phyloP scores from a whole-genome alignment of 805 yeast species.

The Kluyveromyces aestuarii region DNA sequence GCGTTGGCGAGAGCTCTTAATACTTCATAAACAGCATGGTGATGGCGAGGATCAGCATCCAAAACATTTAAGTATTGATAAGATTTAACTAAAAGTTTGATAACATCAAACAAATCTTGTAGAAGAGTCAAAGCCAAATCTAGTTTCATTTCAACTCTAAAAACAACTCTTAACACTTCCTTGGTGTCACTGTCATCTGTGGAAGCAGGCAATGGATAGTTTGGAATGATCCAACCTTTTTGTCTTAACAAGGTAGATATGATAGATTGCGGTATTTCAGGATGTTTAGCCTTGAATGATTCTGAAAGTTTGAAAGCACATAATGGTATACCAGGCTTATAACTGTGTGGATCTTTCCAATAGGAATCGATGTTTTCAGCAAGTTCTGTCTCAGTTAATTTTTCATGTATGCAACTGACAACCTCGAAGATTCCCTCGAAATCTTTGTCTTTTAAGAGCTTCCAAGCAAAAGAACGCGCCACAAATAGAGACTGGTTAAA shows the following conservation, averaged over 20 bases:
- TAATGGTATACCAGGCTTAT: constrained; percentile 76
- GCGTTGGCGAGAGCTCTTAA: constrained; percentile 15
- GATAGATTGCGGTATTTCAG: constrained; percentile 75
- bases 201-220: constrained; percentile 67
- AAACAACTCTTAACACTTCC: constrained; percentile 81
- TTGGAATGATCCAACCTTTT: constrained; percentile 83
- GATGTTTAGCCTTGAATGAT: constrained; percentile 47
- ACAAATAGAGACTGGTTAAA: constrained; percentile 58
- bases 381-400: constrained; percentile 17
- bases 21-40: constrained; percentile 6
- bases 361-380: constrained; percentile 18
- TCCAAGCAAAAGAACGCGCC: constrained; percentile 48
- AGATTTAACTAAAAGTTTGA: constrained; percentile 13
- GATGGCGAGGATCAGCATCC: constrained; percentile 2
- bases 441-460: constrained; percentile 49
- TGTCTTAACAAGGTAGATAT: constrained; percentile 64
- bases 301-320: constrained; percentile 74
- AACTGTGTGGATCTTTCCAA: constrained; percentile 35
- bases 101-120: constrained; percentile 15
- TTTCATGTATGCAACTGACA: constrained; percentile 69
- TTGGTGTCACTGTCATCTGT: constrained; percentile 36
- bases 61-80: constrained; percentile 9
- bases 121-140: constrained; percentile 29
- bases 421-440: constrained; percentile 59
- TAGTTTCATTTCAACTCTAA: constrained; percentile 54